These are phyloP conservation scores for Odontarrhena argentea DNA, from an alignment of 345 rosid genomes.

Conservation along the genomic window DNA sequence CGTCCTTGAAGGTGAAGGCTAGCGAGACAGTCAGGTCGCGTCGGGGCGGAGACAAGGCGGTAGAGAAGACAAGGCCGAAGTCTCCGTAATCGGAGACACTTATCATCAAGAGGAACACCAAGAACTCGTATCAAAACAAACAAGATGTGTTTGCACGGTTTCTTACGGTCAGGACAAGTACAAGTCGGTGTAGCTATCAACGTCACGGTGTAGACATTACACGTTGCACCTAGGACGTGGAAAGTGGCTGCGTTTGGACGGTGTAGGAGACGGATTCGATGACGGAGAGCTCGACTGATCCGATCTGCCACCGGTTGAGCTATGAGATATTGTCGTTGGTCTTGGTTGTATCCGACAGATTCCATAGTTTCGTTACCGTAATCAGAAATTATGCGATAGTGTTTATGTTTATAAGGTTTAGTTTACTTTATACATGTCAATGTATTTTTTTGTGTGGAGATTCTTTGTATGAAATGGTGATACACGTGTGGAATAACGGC, in stretches of 20 bases:
- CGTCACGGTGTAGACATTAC: conserved; percentile 80
- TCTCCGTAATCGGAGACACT: conserved; percentile 60
- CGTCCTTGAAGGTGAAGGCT: conserved; percentile 53
- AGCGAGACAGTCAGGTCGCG: conserved; percentile 55
- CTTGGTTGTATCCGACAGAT: conserved; percentile 46
- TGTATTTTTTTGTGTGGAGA: conserved; percentile 36
- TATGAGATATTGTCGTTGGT: conserved; percentile 30
- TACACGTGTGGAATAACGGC: conserved; percentile 60
- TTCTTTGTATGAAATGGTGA: conserved; percentile 49
- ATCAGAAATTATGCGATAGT: conserved; percentile 16
- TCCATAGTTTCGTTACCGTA: conserved; percentile 48
- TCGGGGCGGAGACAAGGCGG: conserved; percentile 53
- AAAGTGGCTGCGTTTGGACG: conserved; percentile 54
- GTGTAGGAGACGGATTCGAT: conserved; percentile 68
- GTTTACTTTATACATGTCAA: conserved; percentile 30
- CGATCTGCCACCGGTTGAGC: conserved; percentile 61
- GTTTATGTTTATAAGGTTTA: conserved; percentile 9
- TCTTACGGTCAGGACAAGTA: conserved; percentile 85
- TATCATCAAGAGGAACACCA: conserved; percentile 65
- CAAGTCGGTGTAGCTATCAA: conserved; percentile 61
- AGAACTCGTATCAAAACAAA: conserved; percentile 73
- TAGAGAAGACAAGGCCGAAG: conserved; percentile 64
- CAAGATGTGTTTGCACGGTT: conserved; percentile 84
- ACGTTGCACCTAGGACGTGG: conserved; percentile 81
- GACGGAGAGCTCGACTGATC: conserved; percentile 68